Evolutionary conservation across 2,329 filamentous ascomycete genomes (phyloP), one percentile per base, ranked within the genome.

Genomic region (Fusarium multiceps): DNA sequence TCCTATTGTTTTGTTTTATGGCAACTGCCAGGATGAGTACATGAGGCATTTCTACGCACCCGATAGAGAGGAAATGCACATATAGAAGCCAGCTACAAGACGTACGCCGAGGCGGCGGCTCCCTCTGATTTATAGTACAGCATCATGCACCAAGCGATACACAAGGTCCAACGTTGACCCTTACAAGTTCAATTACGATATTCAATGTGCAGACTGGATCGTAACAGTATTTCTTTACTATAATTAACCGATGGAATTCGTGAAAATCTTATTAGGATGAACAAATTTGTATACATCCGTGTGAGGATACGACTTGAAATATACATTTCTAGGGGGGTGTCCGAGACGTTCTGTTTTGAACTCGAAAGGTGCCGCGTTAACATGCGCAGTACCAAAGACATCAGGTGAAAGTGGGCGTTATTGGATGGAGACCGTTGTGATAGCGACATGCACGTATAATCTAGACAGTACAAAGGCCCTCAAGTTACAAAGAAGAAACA

Each of bases 1-100:
- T 50, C 55, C 47, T 25, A 18, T 20, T 34, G 21, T 45, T 55
- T 58, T 55, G 41, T 63, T 47, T 55, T 34, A 50, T 21, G 47
- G 32, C 37, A 56, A 40, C 27, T 55, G 55, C 43, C 49, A 46
- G 18, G 28, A 18, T 45, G 57, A 47, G 60, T 45, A 46, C 14
- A 67, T 20, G 47, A 43, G 41, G 34, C 28, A 51, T 32, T 18
- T 27, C 16, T 46, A 48, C 41, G 30, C 40, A 41, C 27, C 40
- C 55, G 43, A 59, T 53, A 50, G 43, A 63, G 27, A 48, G 50
- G 28, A 48, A 28, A 47, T 42, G 25, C 47, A 54, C 57, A 40
- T 59, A 45, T 55, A 67, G 49, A 68, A 56, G n/a, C 23, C 45
- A 56, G 45, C 34, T 49, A 59, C 42, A 47, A 45, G 30, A 54